A percentile compares a stretch with the other conserved stretches of the same genome.
Evolutionary conservation across 805 yeast genomes (phyloP).

Genomic region (Cyberlindnera sargentensis): DNA sequence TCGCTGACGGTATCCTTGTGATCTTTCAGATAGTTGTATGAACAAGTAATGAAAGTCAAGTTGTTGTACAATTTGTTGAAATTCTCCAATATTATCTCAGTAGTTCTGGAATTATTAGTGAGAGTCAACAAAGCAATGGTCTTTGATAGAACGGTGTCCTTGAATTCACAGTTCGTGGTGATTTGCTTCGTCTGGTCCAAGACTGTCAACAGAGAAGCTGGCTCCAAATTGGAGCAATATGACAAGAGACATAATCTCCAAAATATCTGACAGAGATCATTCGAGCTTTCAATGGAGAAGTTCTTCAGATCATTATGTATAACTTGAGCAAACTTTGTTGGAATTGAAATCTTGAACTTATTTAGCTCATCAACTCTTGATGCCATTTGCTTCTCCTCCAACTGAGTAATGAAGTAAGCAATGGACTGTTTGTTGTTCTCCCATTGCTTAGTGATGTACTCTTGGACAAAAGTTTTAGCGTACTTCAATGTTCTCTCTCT

Average conservation of each 20-base stretch:
- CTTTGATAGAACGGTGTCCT: constrained; percentile 11
- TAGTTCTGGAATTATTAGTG: not conserved
- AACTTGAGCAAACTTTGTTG: constrained; percentile 10
- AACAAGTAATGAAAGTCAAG: constrained; percentile 14
- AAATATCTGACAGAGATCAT: constrained; percentile 32
- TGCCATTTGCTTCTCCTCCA: constrained; percentile 23
- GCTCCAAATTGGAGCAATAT: constrained; percentile 26
- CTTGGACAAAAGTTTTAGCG: constrained; percentile 40
- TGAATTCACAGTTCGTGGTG: constrained; percentile 8
- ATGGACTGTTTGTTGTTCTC: constrained; percentile 27
- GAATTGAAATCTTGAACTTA: constrained; percentile 11
- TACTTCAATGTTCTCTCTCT: constrained; percentile 38
- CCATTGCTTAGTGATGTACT: constrained; percentile 40
- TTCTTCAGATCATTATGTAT: constrained; percentile 7
- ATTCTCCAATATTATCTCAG: constrained; percentile 6
- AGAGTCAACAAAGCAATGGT: constrained; percentile 11
- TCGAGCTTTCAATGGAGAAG: constrained; percentile 1
- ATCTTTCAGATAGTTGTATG: constrained; percentile 8
- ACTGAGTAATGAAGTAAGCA: constrained; percentile 35
- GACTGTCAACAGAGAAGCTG: constrained; percentile 5
- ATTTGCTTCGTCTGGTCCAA: constrained; percentile 1
- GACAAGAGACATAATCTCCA: constrained; percentile 46
- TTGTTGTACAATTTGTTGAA: constrained; percentile 17
- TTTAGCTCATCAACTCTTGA: constrained; percentile 8
- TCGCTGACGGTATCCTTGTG: constrained; percentile 2